These are phyloP conservation scores for Tieghemostelium lacteum DNA, from an alignment of 78 protist genomes.

Conservation along the genomic window DNA sequence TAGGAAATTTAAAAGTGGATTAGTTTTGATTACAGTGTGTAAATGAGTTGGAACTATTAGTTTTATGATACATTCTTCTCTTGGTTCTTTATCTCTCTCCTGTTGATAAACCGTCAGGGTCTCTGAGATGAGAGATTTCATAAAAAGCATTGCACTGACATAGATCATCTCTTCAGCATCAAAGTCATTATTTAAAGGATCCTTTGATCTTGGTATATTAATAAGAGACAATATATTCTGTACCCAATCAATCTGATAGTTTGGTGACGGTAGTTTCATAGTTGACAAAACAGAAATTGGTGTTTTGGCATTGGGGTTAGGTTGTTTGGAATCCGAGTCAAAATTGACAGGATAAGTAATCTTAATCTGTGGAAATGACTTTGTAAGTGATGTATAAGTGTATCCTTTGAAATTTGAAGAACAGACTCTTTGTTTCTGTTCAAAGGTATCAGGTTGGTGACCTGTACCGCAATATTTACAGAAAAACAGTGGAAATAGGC, in stretches of 20 bases:
- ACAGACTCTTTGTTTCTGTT: conserved; percentile 40
- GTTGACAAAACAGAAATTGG: neutral
- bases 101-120: conserved; percentile 16
- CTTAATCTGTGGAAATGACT: conserved; percentile 42
- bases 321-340: conserved; percentile 62
- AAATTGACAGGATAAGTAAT: conserved; percentile 44
- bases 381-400: conserved; percentile 27
- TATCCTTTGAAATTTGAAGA: neutral
- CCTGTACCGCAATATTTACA: conserved; percentile 75
- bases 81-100: conserved; percentile 45
- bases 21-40: conserved; percentile 51
- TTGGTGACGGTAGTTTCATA: neutral
- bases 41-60: conserved; percentile 51
- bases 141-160: conserved; percentile 18
- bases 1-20: conserved; percentile 38
- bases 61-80: conserved; percentile 43
- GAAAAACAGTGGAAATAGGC: conserved; percentile 34
- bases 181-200: neutral
- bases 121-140: conserved; percentile 18
- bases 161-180: conserved; percentile 32
- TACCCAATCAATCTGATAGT: conserved; percentile 38
- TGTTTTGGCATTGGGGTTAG: conserved; percentile 32
- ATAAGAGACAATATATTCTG: neutral
- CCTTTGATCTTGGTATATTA: conserved; percentile 29
- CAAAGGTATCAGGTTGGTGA: conserved; percentile 55